Base-by-base conservation (phyloP, 352 stramenopile genomes). In the Phytophthora lateralis region DNA sequence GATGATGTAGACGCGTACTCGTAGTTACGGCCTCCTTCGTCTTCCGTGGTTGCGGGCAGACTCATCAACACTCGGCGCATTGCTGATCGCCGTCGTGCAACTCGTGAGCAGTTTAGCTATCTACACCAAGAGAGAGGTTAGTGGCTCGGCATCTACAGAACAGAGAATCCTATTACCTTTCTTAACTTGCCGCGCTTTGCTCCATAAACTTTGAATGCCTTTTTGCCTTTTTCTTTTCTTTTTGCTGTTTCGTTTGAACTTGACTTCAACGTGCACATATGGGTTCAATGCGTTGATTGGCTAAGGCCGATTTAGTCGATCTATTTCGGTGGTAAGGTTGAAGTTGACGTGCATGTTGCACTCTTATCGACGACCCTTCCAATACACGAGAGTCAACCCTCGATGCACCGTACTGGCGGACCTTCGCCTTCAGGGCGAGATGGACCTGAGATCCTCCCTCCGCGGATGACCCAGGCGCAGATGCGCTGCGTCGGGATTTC, bases 1-100 rank as follows among this genome's bases (percentile, higher is more conserved):
- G 75, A 96, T 96, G 85, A 95, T 95, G 86, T 95, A 95, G 75
- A 85, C 55, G 29, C 50, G 73, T 71, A 56, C 68, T 78, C 69
- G 52, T 64, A 42, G 45, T 69, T 73, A 71, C 63, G 73, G 59
- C 63, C 60, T 67, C 60, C 59, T 73, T 45, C 39, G 39, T 45
- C 39, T 45, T 45, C 18, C 18, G 39, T 45, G 39, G 39, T 45
- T 45, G 39, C 39, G 17, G 39, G 39, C 39, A 45, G 21, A 45
- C 39, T 45, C 18, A 45, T 26, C 18, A 45, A 45, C 39, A 45
- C 18, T n/a, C 39, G 39, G 27, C 39, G 39, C 39, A 26, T 45
- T 80, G 67, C 67, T 71, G 68, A 76, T 55, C 62, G 62, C 50
- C 54, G 73, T 62, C 45, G 55, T 75, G 49, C 53, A 71, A 63